Evolutionary conservation across 257 asterid genomes (phyloP), one percentile per base, ranked within the genome.

Genomic region (Lavandula angustifolia): DNA sequence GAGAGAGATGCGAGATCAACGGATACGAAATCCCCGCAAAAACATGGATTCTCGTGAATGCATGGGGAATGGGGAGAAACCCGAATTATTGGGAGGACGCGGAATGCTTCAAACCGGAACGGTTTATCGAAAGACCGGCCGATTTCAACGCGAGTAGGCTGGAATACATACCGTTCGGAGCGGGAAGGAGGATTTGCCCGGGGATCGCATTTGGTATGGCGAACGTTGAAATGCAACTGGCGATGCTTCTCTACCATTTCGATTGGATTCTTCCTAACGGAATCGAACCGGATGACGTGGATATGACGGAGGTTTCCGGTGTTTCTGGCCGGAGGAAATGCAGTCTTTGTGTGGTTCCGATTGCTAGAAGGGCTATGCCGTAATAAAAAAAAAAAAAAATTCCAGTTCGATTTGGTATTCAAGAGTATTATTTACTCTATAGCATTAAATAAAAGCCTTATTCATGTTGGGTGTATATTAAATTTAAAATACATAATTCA

Each of bases 121-220:
- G 50, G 6, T 44, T 44, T 12, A 7, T 44, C 6, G 50, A 12
- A n/a, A 44, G 3, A 44, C 0, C 7, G 0, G 17, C 3, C 13
- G 50, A n/a, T 44, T 44, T 44, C 7, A 44, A n/a, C 0, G 50
- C 7, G 10, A 12, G 8, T 18, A 17, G 33, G 3, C 11, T 35
- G 6, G 60, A 68, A 9, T 56, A 16, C 43, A 38, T 56, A 9
- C 71, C 72, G 7, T 67, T 73, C 12, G 78, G 74, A 0, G 74
- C 66, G 0, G 74, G 78, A 13, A 67, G 66, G 29, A 73, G 68
- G 69, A 60, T 60, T 3, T 73, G 78, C 44, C 78, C 78, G 0
- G 78, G 71, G 4, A 37, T 67, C 54, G 4, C 49, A 6, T 67
- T 61, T 31, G 66, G 63, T 2, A 4, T 73, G 4, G 74, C 70